Evolutionary conservation across 129 eudicot species (phyloP).

Genomic region (Tagetes patula): DNA sequence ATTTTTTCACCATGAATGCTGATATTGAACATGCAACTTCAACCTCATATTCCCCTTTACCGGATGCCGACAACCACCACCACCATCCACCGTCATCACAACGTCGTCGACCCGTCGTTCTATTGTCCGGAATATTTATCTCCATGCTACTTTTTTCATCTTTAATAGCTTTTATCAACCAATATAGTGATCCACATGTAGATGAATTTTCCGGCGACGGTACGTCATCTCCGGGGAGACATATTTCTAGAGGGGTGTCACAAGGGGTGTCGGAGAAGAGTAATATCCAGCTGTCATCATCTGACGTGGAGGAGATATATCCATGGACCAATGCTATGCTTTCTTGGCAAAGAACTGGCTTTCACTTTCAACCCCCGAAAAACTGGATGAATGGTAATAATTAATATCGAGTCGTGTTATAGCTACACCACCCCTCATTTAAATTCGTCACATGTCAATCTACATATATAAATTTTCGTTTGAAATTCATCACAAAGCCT

Average conservation of each 20-base stretch:
- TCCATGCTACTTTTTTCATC: conserved; percentile 35
- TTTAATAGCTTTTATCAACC: conserved; percentile 36
- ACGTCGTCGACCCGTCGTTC: conserved; percentile 29
- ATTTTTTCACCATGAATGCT: conserved; percentile 24
- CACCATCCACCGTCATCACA: conserved; percentile 28
- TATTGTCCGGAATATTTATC: conserved; percentile 44
- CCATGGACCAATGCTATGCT: conserved; percentile 84
- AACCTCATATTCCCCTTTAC: conserved; percentile 52
- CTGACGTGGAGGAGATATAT: conserved; percentile 31
- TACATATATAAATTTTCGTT: too few species aligned
- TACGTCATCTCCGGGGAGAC: conserved; percentile 10
- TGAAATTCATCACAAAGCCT: too few species aligned
- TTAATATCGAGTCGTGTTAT: neutral
- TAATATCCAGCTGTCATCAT: conserved; percentile 34
- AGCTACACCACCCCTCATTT: neutral
- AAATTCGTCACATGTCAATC: too few species aligned
- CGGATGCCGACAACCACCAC: conserved; percentile 33
- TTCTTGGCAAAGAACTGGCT: conserved; percentile 83
- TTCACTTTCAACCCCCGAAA: conserved; percentile 84
- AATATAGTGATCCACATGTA: conserved; percentile 6
- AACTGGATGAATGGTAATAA: conserved; percentile 94
- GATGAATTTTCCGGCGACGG: conserved; percentile 13
- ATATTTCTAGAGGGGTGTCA: conserved; percentile 61
- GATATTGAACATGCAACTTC: conserved; percentile 56
- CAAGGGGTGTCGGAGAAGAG: conserved; percentile 77